Base-by-base conservation (phyloP, 805 yeast genomes). In the Barnettozyma siamensis region DNA sequence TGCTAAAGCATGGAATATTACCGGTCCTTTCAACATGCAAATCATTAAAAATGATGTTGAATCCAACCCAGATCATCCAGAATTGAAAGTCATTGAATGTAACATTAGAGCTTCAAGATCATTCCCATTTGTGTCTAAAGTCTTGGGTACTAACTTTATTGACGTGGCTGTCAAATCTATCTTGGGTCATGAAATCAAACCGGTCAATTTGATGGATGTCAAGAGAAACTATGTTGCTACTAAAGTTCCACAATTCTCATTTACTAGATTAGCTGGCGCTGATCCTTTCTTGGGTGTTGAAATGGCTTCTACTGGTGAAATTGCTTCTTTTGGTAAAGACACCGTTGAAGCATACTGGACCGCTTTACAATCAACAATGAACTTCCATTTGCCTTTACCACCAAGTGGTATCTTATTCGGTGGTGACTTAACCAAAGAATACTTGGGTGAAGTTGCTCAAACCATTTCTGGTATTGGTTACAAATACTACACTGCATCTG, bases 21-120 rank as follows among this genome's bases (percentile, higher is more conserved):
- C 97, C 35, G 99, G 99, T 58, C 99, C 99, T 20, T 91, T 85
- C 78, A 91, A 91, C 72, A 94, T 91, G 94, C 98, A 93, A 73
- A 82, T 93, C 62, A 93, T 93, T 65, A 82, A 83, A 66, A 80
- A 82, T 45, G 80, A 75, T 49, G 70, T 78, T 53, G 73, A 75
- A 45, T 78, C 79, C 37, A 72, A 78, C 34, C 73, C 75, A 43
- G 72, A 69, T 42, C 72, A 70, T 39, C 73, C 78, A 39, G 80
- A 78, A 47, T 76, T 89, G 60, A 93, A 93, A 76, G 99, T 93
- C 46, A 93, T 93, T 63, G 99, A 93, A 71, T 93, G 99, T 78
- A 93, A 93, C 67, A 85, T 93, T 56, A 85, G 99, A 69, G 99
- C 99, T 39, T 91, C 98, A 7, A 81, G 99, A 66, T 91, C 98